A percentile compares a stretch with the other conserved stretches of the same genome.
phyloP scores from a whole-genome alignment of 495 filamentous ascomycete genomes.

The Aspergillus campestris region DNA sequence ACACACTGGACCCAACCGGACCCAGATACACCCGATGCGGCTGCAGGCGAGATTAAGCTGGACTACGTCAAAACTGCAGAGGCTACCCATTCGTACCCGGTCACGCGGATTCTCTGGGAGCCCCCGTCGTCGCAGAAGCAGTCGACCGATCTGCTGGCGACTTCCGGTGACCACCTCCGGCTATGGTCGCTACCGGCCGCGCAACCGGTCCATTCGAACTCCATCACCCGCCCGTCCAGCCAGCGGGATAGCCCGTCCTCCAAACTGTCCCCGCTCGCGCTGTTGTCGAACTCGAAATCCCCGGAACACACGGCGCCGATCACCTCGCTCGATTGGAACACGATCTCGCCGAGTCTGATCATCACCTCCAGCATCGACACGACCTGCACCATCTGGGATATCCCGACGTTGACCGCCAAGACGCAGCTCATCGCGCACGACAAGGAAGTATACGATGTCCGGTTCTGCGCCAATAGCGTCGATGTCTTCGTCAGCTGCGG shows the following conservation, averaged over 20 bases:
- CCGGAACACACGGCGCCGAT: conserved; percentile 96
- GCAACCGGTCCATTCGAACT: conserved; percentile 50
- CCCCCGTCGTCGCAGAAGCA: conserved; percentile 95
- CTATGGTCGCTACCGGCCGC: conserved; percentile 79
- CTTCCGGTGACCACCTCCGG: conserved; percentile 91
- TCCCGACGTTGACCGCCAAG: conserved; percentile 94
- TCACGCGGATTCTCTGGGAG: conserved; percentile 95
- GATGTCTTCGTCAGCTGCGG: conserved; percentile 98
- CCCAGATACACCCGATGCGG: conserved; percentile 53
- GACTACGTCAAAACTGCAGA: conserved; percentile 95
- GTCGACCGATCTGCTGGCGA: conserved; percentile 91
- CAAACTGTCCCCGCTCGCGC: conserved; percentile 86
- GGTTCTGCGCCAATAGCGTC: conserved; percentile 91
- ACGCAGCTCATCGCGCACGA: conserved; percentile 98
- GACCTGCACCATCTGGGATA: conserved; percentile 99
- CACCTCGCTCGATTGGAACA: conserved; percentile 97
- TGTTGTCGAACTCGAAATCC: conserved; percentile 95
- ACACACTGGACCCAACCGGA: conserved; percentile 63
- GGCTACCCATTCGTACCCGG: conserved; percentile 95
- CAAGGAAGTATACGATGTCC: conserved; percentile 97
- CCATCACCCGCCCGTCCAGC: conserved; percentile 60
- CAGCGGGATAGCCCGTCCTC: conserved; percentile 58
- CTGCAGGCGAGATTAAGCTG: conserved; percentile 64
- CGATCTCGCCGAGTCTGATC: conserved; percentile 87
- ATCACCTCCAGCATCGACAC: conserved; percentile 99